Base-by-base conservation (phyloP, 73 alveolate genomes). In the Paramecium caudatum region DNA sequence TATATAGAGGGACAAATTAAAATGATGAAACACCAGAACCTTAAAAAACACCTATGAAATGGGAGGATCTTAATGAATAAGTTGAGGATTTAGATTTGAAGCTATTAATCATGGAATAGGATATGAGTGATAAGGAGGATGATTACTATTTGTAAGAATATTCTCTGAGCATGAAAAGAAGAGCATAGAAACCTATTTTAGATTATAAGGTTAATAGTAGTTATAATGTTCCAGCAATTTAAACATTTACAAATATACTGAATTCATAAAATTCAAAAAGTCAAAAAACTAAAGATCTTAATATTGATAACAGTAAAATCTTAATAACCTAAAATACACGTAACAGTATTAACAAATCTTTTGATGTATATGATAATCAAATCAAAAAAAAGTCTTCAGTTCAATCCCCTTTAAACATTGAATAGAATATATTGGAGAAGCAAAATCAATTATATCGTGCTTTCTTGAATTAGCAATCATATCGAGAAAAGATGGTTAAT, bases 81-180 rank as follows among this genome's bases (percentile, higher is more conserved):
- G 25, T 17, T 41, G 8, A 16, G 43, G 46, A 74, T 23, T 74
- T 74, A 39, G 88, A 74, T 74, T 68, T 68, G 1, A 74, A 74
- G 19, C n/a, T 16, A 17, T 74, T 74, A 6, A 19, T 74, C 7
- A 21, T 74, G 21, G 88, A 74, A 74, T 43, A 74, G 19, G 88
- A 74, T 21, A 39, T 74, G 43, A 27, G 55, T 39, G 88, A 74
- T 45, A 74, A 74, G 34, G 88, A 74, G 43, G 88, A 74, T 39
- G 62, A 74, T 41, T 41, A 41, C 21, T 74, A 74, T 45, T 74
- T 74, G 32, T 16, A 15, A 21, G 88, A 74, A n/a, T 74, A 74
- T 45, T 55, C 80, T 27, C n/a, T n/a, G n/a, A n/a, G n/a, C n/a
- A n/a, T n/a, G n/a, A n/a, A n/a, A n/a, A n/a, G n/a, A n/a, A n/a